Base-by-base conservation (phyloP, 345 rosid species). In the Lepidium africanum region DNA sequence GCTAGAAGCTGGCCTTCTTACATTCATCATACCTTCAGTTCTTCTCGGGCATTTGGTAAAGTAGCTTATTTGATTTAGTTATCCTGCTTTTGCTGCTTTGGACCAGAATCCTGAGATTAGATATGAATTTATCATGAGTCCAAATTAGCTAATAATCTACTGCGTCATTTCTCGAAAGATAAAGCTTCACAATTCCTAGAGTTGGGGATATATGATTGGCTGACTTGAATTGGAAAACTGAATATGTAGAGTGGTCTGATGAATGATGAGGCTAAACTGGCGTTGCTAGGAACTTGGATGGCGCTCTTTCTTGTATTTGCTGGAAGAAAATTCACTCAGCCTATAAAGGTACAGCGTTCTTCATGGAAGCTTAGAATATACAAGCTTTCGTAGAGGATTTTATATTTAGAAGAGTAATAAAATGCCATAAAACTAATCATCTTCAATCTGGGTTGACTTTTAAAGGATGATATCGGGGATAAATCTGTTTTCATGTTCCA, bases 401-500 rank as follows among this genome's bases (percentile, higher is more conserved):
- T 23, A 7, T 38, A 27, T 1, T 6, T 43, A 36, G 37, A 2
- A 25, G 21, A 66, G 67, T 51, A 42, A 33, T 35, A 21, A 12
- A 59, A 12, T 59, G 39, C 17, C 49, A 14, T 54, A 39, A 8
- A 5, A 75, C 50, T 49, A 70, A 63, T 58, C 8, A 37, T 49
- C 40, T 57, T 17, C 7, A 19, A 17, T 16, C 30, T 70, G 43
- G 37, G 64, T 76, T 64, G 17, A 43, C 69, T 17, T 48, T 70
- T 76, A n/a, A 55, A 92, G 97, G 98, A 93, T 78, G 98, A 93
- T 69, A 83, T 93, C 3, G 98, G 97, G 2, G 98, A 93, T 60
- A 93, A 93, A 71, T 93, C 98, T 8, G 87, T 93, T 63, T 90
- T 93, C 88, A 82, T 63, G 78, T 93, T 93, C 87, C 82, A 84